A percentile compares a stretch with the other conserved stretches of the same genome.
Evolutionary conservation across 2,329 filamentous ascomycete species (phyloP).

Genomic region (Phyllosticta citribraziliensis): DNA sequence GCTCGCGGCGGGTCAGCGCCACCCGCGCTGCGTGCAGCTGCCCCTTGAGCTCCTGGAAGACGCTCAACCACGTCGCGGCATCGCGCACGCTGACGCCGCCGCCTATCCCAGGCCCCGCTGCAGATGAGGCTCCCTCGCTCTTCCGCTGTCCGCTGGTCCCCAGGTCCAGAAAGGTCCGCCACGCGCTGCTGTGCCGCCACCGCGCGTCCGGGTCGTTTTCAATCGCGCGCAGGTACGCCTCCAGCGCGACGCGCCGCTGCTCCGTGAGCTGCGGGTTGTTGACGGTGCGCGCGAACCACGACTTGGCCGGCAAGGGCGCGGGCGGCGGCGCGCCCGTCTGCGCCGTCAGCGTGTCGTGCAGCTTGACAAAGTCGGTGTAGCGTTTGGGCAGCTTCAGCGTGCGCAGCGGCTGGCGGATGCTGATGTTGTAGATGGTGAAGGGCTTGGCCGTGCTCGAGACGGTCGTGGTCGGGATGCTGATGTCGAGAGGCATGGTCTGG

Average conservation of each 20-base stretch:
- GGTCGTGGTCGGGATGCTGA: conserved; percentile 39
- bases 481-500: conserved; percentile 17
- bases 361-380: conserved; percentile 66
- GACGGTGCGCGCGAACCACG: conserved; percentile 57
- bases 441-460: conserved; percentile 49
- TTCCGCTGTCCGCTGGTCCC: conserved; percentile 6
- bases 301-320: conserved; percentile 58
- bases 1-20: conserved; percentile 59
- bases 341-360: conserved; percentile 53
- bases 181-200: conserved; percentile 65
- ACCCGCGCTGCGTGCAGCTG: conserved; percentile 58
- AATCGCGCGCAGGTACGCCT: conserved; percentile 62
- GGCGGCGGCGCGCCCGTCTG: conserved; percentile 59
- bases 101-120: background rate
- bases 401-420: conserved; percentile 63
- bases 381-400: conserved; percentile 70
- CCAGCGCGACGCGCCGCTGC: conserved; percentile 56
- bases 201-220: conserved; percentile 62
- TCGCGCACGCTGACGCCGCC: conserved; percentile 3
- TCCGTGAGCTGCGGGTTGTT: conserved; percentile 61
- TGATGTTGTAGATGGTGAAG: conserved; percentile 71
- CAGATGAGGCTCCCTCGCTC: background rate
- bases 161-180: conserved; percentile 65
- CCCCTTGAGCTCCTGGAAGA: conserved; percentile 63
- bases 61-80: conserved; percentile 56